Evolutionary conservation across 1,139 yeast species (phyloP), one percentile per base, ranked within the genome.

Genomic region (Pichia inconspicua): DNA sequence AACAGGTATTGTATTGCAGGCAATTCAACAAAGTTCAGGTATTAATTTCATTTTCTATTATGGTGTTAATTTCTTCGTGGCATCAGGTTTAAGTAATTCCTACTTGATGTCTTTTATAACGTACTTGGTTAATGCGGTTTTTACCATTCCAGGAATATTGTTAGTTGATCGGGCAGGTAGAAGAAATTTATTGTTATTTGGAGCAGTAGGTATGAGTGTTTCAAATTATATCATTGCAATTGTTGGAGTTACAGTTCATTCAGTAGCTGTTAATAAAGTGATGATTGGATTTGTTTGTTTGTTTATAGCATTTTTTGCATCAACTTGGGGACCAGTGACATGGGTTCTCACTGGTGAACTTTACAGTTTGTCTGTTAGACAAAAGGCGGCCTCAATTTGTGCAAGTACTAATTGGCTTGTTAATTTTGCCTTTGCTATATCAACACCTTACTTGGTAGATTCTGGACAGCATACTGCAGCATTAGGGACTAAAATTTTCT

Each of bases 341-440:
- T 84, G 92, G 92, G 89, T 86, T 45, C 71, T 83, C 52, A 73
- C 82, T 54, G 84, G 87, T 46, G 95, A 85, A 66, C 73, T 82
- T 51, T 84, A 75, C 71, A 82, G 88, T 49, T 73, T 84, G 54
- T 75, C 82, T 51, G 77, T 82, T 52, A 74, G 95, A 68, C 87
- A 84, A 59, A 82, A 81, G 65, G 84, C 89, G 12, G 82, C 84
- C 53, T 80, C 90, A 25, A 64, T 83, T 47, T 78, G 86, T 44
- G 80, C 85, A 25, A 84, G 90, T n/a, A 74, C 87, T 44, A 84
- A 84, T 68, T 84, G 94, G 94, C 66, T 83, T 54, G 83, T 80
- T 61, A 84, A 84, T 69, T 84, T 83, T 66, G 78, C 77, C 25
- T 79, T 83, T 66, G 89, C 88, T 12, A 81, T 72, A 63, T 77